Base-by-base conservation (phyloP, 2,329 filamentous ascomycete genomes). In the Colletotrichum orchidophilum region DNA sequence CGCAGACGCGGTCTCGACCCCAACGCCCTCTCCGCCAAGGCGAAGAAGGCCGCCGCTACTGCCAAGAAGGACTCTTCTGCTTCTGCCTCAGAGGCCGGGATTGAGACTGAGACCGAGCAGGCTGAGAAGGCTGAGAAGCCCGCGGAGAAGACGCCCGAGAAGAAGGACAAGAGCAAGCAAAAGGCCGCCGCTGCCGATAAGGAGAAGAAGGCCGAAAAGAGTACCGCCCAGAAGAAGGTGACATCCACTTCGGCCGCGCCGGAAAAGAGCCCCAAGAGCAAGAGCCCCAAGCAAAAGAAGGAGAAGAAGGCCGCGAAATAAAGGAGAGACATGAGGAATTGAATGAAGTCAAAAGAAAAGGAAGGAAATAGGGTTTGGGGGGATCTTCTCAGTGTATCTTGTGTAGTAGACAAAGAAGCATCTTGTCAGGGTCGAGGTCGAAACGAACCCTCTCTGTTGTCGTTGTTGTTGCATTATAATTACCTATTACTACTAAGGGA, bases 1-100 rank as follows among this genome's bases (percentile, higher is more conserved):
- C 90, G 92, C 76, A 89, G 90, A 77, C 92, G 93, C 78, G 93
- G 93, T 71, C 81, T 95, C 63, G 90, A 95, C 80, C 93, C 93
- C 1, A 90, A 88, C 78, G 90, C 87, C 29, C 81, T 83, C 55
- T 73, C 75, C 59, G 81, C 78, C 75, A 78, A 81, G 72, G 73
- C 76, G 18, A 75, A 75, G 72, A 74, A 74, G 60, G 67, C 65
- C 35, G 46, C 59, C 29, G n/a, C 39, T 3, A 29, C 29, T 12
- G 59, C 46, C 27, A 66, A 73, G 71, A 66, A 63, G n/a, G 60
- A 67, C 27, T 54, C 27, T n/a, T 60, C 65, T 35, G 62, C 66
- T 59, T 33, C 24, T 6, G 61, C 24, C 11, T 53, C 60, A 21
- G 61, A 69, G 62, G 62, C 5, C n/a, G 52, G 71, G 65, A 29